Evolutionary conservation across 257 asterid genomes (phyloP), one percentile per base, ranked within the genome.

Genomic region (Voacanga thouarsii): DNA sequence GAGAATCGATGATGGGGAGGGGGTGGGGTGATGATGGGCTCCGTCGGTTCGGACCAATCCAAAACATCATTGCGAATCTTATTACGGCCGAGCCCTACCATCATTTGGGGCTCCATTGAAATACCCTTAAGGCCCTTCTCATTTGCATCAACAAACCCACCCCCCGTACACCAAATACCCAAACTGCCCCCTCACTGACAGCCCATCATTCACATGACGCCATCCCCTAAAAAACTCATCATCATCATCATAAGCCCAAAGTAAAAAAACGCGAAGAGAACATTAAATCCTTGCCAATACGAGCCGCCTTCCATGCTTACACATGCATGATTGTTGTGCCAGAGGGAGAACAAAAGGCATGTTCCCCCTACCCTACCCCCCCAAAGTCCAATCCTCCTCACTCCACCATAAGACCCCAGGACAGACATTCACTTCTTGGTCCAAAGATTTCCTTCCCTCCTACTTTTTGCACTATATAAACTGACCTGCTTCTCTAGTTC

Each of bases 31-130:
- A 91, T 90, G 96, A 87, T 87, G 94, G 89, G 86, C 85, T 83
- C 60, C 85, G 80, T 91, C 71, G 93, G 92, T 83, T 91, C 89
- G 91, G 86, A 85, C 92, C 91, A 90, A 90, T 90, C 94, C 90
- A 90, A 83, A 84, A 87, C 92, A 91, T 91, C 96, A 90, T 93
- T 90, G 91, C 92, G 86, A 88, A 89, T 92, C 91, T 90, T 85
- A 78, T 89, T 88, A 85, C 84, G 88, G 82, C 87, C 80, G 69
- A 85, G 85, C 83, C 88, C 86, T 70, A 71, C 86, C 89, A 83
- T 85, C 85, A 83, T 83, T 82, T 77, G 70, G 23, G 71, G 53
- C 37, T 44, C 50, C 19, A 6, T 12, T 60, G 65, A 81, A 80
- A 60, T 83, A 1, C 75, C 91, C 0, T 49, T 1, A 80, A 50